phyloP scores from a whole-genome alignment of 345 rosid species.

The Citrus trifoliata region DNA sequence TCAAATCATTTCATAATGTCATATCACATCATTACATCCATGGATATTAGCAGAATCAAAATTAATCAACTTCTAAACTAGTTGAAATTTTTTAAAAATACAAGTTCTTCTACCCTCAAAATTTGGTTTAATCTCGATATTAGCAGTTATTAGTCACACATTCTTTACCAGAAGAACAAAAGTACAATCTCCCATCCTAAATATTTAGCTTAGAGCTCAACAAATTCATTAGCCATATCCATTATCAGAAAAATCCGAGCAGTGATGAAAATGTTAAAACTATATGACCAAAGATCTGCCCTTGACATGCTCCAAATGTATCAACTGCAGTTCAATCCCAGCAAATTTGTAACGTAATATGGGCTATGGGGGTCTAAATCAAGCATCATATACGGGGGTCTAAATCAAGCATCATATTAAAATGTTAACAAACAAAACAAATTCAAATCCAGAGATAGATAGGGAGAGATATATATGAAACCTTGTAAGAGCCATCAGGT shows the following conservation, averaged over 20 bases:
- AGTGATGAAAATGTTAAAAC: not conserved
- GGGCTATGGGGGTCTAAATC: not conserved
- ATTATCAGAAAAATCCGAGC: not conserved
- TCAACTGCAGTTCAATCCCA: not conserved
- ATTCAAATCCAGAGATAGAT: not conserved
- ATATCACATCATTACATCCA: not conserved
- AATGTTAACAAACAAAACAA: not conserved
- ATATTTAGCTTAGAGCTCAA: not conserved
- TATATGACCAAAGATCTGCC: not conserved
- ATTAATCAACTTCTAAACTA: not conserved
- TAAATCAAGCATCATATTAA: not conserved
- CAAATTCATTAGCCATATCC: not conserved
- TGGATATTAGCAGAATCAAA: not conserved
- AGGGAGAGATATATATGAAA: slow-evolving; percentile 7
- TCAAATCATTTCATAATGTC: not conserved
- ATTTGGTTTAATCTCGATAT: not conserved
- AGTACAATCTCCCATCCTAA: not conserved
- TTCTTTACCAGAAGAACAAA: not conserved
- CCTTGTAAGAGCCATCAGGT: slow-evolving; percentile 93
- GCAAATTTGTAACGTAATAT: not conserved
- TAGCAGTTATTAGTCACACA: not conserved
- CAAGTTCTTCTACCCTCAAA: not conserved
- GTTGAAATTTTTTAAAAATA: not conserved
- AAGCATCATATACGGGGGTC: not conserved
- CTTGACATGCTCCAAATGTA: not conserved